A percentile compares a stretch with the other conserved stretches of the same genome.
Conservation (phyloP, 371 early-diverging fungal species). For the Zychaea mexicana region DNA sequence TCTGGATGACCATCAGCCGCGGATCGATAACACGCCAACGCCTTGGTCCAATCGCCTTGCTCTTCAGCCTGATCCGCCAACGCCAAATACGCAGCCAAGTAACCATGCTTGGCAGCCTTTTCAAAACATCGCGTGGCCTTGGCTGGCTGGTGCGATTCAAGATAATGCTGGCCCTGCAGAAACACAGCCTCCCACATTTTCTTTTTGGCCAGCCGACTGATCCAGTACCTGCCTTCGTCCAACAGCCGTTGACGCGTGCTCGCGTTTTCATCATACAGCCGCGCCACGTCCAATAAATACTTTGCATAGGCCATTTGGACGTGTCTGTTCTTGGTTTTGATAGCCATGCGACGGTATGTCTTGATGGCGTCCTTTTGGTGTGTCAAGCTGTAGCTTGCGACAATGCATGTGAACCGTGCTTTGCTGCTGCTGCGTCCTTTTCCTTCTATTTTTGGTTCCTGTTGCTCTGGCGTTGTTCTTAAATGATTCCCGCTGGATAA, state of each 20-base stretch:
- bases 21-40: constrained; percentile 74
- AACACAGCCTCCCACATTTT: constrained; percentile 72
- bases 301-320: constrained; percentile 76
- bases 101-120: constrained; percentile 18
- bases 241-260: constrained; percentile 25
- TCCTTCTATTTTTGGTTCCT: neutral
- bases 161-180: constrained; percentile 70
- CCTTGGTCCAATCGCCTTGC: constrained; percentile 53
- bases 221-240: constrained; percentile 75
- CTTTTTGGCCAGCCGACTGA: constrained; percentile 61
- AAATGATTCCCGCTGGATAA: too few species aligned
- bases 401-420: constrained; percentile 14
- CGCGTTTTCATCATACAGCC: constrained; percentile 1
- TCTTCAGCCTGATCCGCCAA: constrained; percentile 37
- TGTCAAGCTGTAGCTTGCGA: constrained; percentile 25
- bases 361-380: constrained; percentile 32
- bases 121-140: constrained; percentile 17
- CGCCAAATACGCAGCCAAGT: constrained; percentile 4
- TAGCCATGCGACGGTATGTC: constrained; percentile 75
- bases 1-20: constrained; percentile 75
- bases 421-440: neutral
- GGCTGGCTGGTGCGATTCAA: neutral
- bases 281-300: constrained; percentile 60
- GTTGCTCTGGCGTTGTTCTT: neutral
- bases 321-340: constrained; percentile 67